Evolutionary conservation across 2,329 filamentous ascomycete genomes (phyloP).

Genomic region (Fusarium metavorans): DNA sequence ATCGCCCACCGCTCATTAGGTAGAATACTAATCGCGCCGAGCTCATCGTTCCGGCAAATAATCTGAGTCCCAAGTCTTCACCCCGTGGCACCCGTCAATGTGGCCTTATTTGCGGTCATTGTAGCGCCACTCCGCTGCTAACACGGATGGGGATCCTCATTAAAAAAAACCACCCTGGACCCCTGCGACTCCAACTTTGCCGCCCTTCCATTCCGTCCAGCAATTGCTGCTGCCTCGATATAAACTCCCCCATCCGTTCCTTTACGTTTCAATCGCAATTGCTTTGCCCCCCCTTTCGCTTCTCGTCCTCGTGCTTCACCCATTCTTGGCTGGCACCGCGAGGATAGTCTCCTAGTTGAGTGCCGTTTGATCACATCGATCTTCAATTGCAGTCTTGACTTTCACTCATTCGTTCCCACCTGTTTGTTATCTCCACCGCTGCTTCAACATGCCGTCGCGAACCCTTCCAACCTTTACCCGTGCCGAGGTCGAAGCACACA

Average conservation of each 20-base stretch:
- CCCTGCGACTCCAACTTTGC: conserved; percentile 39
- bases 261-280: conserved; percentile 8
- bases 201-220: conserved; percentile 27
- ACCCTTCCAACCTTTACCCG: conserved; percentile 86
- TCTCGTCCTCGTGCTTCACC: conserved; percentile 3
- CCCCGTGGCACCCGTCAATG: conserved; percentile 21
- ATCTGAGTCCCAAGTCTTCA: conserved; percentile 16
- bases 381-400: conserved; percentile 16
- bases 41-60: conserved; percentile 29
- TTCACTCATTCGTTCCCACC: background rate
- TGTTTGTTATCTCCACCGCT: conserved; percentile 10
- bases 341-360: conserved; percentile 26
- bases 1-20: conserved; percentile 27
- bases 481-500: conserved; percentile 85
- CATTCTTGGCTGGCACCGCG: conserved; percentile 9
- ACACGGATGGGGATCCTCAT: conserved; percentile 48
- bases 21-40: conserved; percentile 22
- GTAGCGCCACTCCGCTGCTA: conserved; percentile 44
- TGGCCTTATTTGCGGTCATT: conserved; percentile 46
- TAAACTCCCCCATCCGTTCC: conserved; percentile 29
- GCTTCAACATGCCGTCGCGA: conserved; percentile 76
- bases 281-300: conserved; percentile 6
- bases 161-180: conserved; percentile 43
- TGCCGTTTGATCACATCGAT: conserved; percentile 7
- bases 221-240: conserved; percentile 15